Evolutionary conservation across 345 rosid species (phyloP), one percentile per base, ranked within the genome.

Genomic region (Erodium maritimum): DNA sequence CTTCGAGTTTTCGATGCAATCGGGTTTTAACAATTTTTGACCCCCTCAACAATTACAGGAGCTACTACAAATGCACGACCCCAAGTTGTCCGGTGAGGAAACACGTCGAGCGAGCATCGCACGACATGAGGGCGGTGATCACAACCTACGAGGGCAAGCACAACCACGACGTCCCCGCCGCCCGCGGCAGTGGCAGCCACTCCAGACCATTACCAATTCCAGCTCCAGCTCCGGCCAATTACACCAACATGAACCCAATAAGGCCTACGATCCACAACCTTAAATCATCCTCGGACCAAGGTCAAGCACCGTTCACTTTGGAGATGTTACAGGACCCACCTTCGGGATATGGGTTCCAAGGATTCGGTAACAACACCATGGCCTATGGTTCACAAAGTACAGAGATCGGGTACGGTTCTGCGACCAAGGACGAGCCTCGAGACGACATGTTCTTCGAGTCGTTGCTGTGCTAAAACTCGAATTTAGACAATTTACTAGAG

Each of bases 111-210:
- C 67, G 97, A 71, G 95, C 97, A 62, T 82, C 82, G 11, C 88
- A 86, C 50, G 96, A 91, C 65, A 66, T 73, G 0, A 75, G 88
- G 68, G 77, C 95, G 46, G 97, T 91, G 71, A 86, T 91, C 78
- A 91, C 97, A 23, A 91, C 96, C 66, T 91, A 91, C 8, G 95
- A 91, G 50, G 97, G 96, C 19, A 91, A 91, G 66, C 97, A 91
- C 67, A 84, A 82, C 76, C 97, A 91, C 66, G 88, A 86, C 37
- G 87, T 86, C 53, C 97, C 96, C 0, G 89, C 87, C 0, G 82
- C 86, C 67, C 95, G 90, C 0, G 94, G 95, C 52, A 75, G 84
- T 50, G 83, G 84, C 63, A 60, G 67, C 72, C 74, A 72, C 61
- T 67, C 69, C 37, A 73, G 84, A 62, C 37, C 77, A 53, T 54